These are phyloP conservation scores for Pichia cactophila DNA, from an alignment of 1,139 yeast species.

Conservation along the genomic window DNA sequence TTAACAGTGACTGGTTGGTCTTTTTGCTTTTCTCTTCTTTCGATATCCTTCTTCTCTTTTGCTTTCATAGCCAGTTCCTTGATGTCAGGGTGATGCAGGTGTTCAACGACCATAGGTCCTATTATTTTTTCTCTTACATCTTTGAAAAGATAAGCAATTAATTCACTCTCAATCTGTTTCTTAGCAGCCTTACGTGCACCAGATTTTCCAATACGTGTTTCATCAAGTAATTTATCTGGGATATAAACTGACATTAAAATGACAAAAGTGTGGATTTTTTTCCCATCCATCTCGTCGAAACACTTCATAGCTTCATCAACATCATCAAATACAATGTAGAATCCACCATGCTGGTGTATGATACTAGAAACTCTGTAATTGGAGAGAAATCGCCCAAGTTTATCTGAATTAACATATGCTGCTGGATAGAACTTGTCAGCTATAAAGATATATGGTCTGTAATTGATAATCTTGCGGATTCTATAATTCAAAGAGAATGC, in stretches of 20 bases:
- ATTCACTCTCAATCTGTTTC: conserved; percentile 51
- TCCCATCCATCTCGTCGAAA: conserved; percentile 60
- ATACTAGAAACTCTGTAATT: conserved; percentile 62
- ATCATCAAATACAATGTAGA: conserved; percentile 62
- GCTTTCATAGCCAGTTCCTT: conserved; percentile 43
- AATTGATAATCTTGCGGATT: conserved; percentile 40
- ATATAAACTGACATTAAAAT: conserved; percentile 48
- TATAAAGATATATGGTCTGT: conserved; percentile 50
- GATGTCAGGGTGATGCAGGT: conserved; percentile 53
- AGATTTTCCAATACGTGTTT: conserved; percentile 23
- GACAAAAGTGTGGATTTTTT: conserved; percentile 40
- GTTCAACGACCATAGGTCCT: conserved; percentile 62
- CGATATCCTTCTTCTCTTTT: conserved; percentile 32
- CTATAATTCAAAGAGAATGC: conserved; percentile 35
- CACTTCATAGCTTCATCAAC: conserved; percentile 60
- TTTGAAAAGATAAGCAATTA: conserved; percentile 54
- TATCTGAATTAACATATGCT: conserved; percentile 42
- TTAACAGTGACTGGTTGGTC: conserved; percentile 14
- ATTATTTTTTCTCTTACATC: conserved; percentile 71
- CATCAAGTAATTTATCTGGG: conserved; percentile 22
- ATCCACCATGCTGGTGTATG: conserved; percentile 55
- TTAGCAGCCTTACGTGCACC: conserved; percentile 33
- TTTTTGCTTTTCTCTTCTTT: conserved; percentile 17
- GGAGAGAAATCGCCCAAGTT: conserved; percentile 44
- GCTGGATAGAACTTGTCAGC: conserved; percentile 48